phyloP scores from a whole-genome alignment of 345 rosid genomes.

The Bruguiera parviflora region DNA sequence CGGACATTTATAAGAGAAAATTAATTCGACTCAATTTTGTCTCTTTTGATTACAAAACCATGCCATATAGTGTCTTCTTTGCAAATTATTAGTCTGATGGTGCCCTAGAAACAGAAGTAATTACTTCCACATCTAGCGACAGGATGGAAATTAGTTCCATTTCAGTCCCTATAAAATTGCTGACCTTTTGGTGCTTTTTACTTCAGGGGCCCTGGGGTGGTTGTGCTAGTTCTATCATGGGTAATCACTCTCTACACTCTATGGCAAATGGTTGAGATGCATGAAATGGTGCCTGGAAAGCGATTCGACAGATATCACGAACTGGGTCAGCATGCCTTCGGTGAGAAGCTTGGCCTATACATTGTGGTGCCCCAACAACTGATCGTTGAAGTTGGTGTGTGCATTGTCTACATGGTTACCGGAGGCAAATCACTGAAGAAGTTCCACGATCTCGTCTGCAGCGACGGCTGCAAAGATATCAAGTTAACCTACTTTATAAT shows the following conservation, averaged over 20 bases:
- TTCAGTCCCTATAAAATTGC: no score
- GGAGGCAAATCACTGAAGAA: constrained; percentile 32
- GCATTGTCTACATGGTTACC: constrained; percentile 34
- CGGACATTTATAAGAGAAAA: no score
- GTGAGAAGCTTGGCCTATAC: constrained; percentile 29
- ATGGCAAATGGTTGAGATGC: constrained; percentile 41
- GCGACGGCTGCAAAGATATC: constrained; percentile 13
- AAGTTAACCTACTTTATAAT: constrained; percentile 27
- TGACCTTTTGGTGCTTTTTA: neutral
- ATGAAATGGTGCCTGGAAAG: constrained; percentile 33
- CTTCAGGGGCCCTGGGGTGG: constrained; percentile 35
- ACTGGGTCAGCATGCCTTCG: constrained; percentile 30
- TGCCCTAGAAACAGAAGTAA: no score
- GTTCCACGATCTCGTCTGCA: constrained; percentile 24
- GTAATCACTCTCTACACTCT: constrained; percentile 27
- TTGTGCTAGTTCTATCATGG: constrained; percentile 24
- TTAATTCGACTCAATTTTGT: neutral
- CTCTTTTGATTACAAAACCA: no score
- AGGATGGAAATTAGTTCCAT: no score
- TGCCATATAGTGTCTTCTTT: no score
- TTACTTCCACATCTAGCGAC: no score
- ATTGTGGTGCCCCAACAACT: constrained; percentile 34
- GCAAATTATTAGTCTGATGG: no score
- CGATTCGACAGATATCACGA: constrained; percentile 33
- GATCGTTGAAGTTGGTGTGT: constrained; percentile 28